Percentiles rank a stretch among this genome's conserved stretches.
Conservation (phyloP, 2,329 filamentous ascomycete species). For the Fusarium nisikadoi region DNA sequence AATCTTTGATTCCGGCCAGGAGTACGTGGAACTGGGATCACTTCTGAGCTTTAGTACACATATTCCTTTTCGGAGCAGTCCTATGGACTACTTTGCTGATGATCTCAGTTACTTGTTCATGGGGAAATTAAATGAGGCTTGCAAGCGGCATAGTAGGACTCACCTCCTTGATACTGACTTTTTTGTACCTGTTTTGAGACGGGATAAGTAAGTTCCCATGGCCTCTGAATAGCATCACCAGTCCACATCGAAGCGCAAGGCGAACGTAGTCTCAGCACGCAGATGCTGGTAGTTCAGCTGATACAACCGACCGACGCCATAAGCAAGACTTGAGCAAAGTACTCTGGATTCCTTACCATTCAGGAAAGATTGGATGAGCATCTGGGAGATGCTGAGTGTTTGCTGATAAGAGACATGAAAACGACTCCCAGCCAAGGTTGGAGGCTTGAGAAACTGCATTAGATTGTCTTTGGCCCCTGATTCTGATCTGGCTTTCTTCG, state of each 20-base stretch:
- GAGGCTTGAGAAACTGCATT: too few species aligned
- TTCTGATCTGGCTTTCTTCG: too few species aligned
- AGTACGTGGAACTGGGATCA: background rate
- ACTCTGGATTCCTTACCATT: too few species aligned
- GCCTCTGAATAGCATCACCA: background rate
- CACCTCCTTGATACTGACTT: background rate
- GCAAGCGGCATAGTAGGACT: accelerated
- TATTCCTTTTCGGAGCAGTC: background rate
- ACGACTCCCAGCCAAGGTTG: too few species aligned
- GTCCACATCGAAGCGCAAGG: background rate
- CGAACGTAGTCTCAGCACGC: accelerated
- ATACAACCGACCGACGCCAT: too few species aligned
- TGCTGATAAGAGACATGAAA: too few species aligned
- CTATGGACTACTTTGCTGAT: background rate
- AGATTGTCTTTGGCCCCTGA: too few species aligned
- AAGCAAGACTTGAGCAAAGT: too few species aligned
- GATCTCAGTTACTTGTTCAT: background rate
- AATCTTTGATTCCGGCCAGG: background rate
- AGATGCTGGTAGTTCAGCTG: too few species aligned
- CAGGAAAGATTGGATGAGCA: too few species aligned
- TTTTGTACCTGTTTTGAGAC: background rate
- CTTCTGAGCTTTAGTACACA: background rate
- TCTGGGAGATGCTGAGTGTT: too few species aligned
- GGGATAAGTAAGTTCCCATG: background rate
- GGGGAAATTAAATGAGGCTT: accelerated